Percentiles rank a stretch among this genome's conserved stretches.
phyloP scores from a whole-genome alignment of 164 flowering plant species.

The Aristolochia contorta region DNA sequence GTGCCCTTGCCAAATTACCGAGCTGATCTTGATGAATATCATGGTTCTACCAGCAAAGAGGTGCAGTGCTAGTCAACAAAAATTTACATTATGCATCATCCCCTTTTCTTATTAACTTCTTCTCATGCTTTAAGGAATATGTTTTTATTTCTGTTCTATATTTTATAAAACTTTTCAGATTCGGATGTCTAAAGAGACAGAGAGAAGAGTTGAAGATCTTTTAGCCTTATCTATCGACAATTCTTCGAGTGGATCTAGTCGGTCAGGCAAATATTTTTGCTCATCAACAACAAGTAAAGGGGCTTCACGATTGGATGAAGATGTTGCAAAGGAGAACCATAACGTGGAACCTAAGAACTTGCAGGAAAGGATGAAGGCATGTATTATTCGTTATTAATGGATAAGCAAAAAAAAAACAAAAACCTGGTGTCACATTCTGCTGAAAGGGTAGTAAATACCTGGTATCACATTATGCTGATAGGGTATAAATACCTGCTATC shows the following conservation, averaged over 20 bases:
- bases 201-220: constrained; percentile 61
- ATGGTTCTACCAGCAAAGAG: constrained; percentile 92
- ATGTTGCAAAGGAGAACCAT: constrained; percentile 39
- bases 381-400: not conserved
- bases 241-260: constrained; percentile 29
- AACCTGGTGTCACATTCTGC: no score
- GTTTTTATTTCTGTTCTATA: constrained; percentile 2
- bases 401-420: no score
- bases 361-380: constrained; percentile 62
- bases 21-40: constrained; percentile 95
- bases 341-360: constrained; percentile 52
- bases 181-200: constrained; percentile 69
- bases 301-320: constrained; percentile 11
- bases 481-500: no score
- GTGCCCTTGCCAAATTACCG: constrained; percentile 81
- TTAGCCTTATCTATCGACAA: constrained; percentile 26
- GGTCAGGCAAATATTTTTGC: constrained; percentile 18
- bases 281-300: constrained; percentile 13
- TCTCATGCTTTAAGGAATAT: not conserved
- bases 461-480: no score
- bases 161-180: constrained; percentile 35
- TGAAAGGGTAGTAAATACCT: no score
- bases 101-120: no score
- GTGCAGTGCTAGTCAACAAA: constrained; percentile 18
- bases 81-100: not conserved